Evolutionary conservation across 768 basidiomycete species (phyloP).

Genomic region (Floccularia luteovirens): DNA sequence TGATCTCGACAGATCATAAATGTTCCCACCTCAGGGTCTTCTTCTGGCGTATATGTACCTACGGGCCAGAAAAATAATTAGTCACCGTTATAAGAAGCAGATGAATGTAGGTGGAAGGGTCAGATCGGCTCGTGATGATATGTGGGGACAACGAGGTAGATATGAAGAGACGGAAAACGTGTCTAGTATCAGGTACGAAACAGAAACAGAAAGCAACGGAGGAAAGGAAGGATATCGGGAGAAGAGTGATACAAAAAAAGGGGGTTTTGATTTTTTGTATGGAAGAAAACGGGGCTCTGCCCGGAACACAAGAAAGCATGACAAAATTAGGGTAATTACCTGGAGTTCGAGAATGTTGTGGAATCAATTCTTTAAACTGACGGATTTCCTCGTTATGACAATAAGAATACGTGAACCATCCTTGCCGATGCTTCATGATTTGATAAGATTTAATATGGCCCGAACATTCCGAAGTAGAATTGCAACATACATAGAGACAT

Average conservation of each 20-base stretch:
- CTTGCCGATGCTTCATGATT: constrained; percentile 62
- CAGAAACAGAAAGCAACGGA: constrained; percentile 13
- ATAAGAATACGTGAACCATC: constrained; percentile 97
- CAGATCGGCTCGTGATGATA: constrained; percentile 11
- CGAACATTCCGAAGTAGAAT: constrained; percentile 15
- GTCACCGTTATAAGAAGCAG: constrained; percentile 4
- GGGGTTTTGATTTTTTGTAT: constrained; percentile 11
- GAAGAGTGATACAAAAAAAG: constrained; percentile 7
- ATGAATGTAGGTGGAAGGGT: constrained; percentile 13
- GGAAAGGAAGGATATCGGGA: constrained; percentile 13
- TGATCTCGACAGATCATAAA: constrained; percentile 14
- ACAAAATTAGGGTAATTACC: constrained; percentile 33
- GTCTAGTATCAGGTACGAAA: constrained; percentile 1
- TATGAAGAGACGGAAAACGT: constrained; percentile 2
- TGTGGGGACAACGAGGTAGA: background rate
- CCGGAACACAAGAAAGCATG: constrained; percentile 15
- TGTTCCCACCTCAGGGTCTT: constrained; percentile 71
- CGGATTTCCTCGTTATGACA: constrained; percentile 94
- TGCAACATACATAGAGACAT: constrained; percentile 74
- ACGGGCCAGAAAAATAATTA: constrained; percentile 11
- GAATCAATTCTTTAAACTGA: constrained; percentile 84
- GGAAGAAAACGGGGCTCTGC: constrained; percentile 12
- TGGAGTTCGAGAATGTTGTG: constrained; percentile 54
- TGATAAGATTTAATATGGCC: constrained; percentile 21
- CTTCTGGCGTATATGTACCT: constrained; percentile 74